A percentile compares a stretch with the other conserved stretches of the same genome.
phyloP scores from a whole-genome alignment of 2,329 filamentous ascomycete genomes.

The Fusarium tuaranense region DNA sequence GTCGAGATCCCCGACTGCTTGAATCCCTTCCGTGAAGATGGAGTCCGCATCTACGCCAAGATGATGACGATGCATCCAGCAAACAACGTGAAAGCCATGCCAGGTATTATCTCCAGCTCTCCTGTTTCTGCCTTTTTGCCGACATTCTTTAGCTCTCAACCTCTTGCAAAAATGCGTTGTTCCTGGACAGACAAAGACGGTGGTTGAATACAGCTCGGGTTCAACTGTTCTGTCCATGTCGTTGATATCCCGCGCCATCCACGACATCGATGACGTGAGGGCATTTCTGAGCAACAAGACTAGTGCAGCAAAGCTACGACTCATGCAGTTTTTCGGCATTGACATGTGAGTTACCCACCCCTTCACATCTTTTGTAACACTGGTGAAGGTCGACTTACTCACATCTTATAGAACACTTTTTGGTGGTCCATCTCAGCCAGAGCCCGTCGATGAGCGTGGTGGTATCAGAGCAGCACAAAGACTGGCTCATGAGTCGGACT shows the following conservation, averaged over 20 bases:
- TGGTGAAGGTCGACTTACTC: neutral
- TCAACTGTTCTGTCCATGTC: conserved; percentile 72
- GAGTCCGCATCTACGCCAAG: conserved; percentile 73
- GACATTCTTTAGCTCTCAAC: conserved; percentile 56
- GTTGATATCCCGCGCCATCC: conserved; percentile 63
- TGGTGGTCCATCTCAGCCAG: conserved; percentile 69
- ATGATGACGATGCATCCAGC: conserved; percentile 74
- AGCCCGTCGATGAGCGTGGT: conserved; percentile 64
- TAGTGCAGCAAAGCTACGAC: conserved; percentile 61
- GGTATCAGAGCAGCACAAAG: conserved; percentile 62
- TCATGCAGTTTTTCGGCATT: conserved; percentile 71
- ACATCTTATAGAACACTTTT: conserved; percentile 59
- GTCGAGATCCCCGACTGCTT: conserved; percentile 69
- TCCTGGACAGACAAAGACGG: conserved; percentile 57
- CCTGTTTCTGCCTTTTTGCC: neutral
- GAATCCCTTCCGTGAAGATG: conserved; percentile 68
- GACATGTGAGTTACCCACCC: conserved; percentile 54
- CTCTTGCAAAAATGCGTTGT: conserved; percentile 51
- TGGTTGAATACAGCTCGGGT: conserved; percentile 72
- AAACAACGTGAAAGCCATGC: conserved; percentile 74
- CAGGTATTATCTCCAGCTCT: conserved; percentile 51
- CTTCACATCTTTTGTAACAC: no score
- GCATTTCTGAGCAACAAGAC: conserved; percentile 72
- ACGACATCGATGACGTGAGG: conserved; percentile 62
- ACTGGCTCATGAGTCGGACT: conserved; percentile 55